Conservation (phyloP, 2,329 filamentous ascomycete species). For the Aspergillus sergii region DNA sequence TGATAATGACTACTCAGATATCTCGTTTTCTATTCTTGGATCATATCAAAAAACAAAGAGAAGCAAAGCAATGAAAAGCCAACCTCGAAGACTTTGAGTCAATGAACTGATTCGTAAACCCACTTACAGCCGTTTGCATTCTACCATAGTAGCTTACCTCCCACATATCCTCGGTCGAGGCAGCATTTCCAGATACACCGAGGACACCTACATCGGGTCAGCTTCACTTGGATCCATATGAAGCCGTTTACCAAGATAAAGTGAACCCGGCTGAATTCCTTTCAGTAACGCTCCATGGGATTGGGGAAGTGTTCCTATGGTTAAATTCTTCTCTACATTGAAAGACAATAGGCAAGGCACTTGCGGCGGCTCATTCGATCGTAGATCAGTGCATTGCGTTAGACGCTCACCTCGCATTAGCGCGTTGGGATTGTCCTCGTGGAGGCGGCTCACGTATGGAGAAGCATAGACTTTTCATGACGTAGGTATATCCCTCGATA, state of each 20-base stretch:
- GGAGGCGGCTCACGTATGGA: neutral
- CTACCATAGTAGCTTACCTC: neutral
- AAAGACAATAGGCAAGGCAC: no score
- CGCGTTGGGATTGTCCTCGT: neutral
- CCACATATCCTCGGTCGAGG: neutral
- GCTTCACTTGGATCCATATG: neutral
- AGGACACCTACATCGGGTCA: neutral
- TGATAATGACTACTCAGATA: accelerated
- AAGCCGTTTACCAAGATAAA: neutral
- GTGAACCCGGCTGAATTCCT: neutral
- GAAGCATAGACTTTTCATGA: neutral
- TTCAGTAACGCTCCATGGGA: neutral
- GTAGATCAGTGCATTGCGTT: neutral
- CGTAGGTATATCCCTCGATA: neutral
- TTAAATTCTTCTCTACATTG: neutral
- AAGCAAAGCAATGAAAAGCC: no score
- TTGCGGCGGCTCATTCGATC: neutral
- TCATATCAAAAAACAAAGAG: neutral
- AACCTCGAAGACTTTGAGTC: neutral
- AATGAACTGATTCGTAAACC: neutral
- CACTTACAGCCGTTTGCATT: neutral
- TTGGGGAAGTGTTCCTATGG: neutral
- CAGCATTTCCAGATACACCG: neutral
- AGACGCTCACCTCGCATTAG: neutral
- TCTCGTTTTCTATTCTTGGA: neutral